Base-by-base conservation (phyloP, 805 yeast species). In the Candida sphagnicola region DNA sequence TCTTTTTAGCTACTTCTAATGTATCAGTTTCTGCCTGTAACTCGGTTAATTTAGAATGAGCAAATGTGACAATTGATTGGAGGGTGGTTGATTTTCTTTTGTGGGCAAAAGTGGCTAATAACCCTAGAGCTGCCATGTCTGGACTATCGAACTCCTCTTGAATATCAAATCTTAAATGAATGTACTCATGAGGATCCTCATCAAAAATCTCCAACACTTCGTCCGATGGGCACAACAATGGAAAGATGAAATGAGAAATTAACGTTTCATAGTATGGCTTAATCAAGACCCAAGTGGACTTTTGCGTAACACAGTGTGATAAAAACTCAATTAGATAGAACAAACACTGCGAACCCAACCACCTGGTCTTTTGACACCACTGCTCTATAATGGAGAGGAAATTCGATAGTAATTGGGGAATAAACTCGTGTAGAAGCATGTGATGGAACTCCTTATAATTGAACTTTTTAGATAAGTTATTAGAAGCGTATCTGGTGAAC, bases 161-260 rank as follows among this genome's bases (percentile, higher is more conserved):
- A 25, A 56, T 49, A 46, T 66, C 70, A 50, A 88, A 72, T 38
- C 75, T 75, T 37, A 80, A 69, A 57, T 87, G 85, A 39, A 91
- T 79, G 57, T 87, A 93, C 56, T 89, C 96, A 40, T 78, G 83
- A 3, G 96, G 96, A 50, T 90, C 96, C 44, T 75, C 79, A 45
- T 88, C 95, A 62, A 85, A 90, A 4, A 77, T 61, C 47, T 85
- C 95, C 40, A 87, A 65, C 14, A 79, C 77, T 5, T 74, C 79
- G 38, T 80, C 81, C 5, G 75, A 70, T 1, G 93, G 85, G 47
- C 89, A 77, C 41, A 91, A 61, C 40, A 84, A 63, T 2, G 95
- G 95, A 60, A 75, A 83, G 8, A 91, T 72, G 39, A 91, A 78
- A 48, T 82, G 88, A 10, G 80, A 65, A 25, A 91, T 65, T 18